Percentiles rank a stretch among this genome's conserved stretches.
phyloP scores from a whole-genome alignment of 192 early-diverging fungal genomes.

The Gigaspora rosea region DNA sequence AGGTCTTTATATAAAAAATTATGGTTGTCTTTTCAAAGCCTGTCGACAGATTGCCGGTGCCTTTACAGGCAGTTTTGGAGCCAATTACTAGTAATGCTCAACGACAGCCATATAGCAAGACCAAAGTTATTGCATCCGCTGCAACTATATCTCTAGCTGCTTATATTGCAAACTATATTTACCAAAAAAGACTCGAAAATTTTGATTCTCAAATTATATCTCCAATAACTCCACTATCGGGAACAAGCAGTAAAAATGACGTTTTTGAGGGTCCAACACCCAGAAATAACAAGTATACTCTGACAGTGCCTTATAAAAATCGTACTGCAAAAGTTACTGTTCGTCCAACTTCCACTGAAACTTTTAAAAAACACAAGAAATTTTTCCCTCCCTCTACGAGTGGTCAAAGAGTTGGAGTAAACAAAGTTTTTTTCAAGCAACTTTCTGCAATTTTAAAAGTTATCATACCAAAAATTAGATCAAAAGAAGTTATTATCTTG shows the following conservation, averaged over 20 bases:
- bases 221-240: neutral
- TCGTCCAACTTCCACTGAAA: slow-evolving; percentile 37
- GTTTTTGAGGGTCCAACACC: slow-evolving; percentile 14
- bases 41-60: slow-evolving; percentile 4
- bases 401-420: slow-evolving; percentile 60
- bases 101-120: neutral
- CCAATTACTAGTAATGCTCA: neutral
- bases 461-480: slow-evolving; percentile 75
- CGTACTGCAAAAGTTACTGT: slow-evolving; percentile 18
- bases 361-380: slow-evolving; percentile 47
- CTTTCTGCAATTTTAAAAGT: slow-evolving; percentile 75
- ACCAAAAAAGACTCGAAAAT: slow-evolving; percentile 12
- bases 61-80: slow-evolving; percentile 11
- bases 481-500: slow-evolving; percentile 81
- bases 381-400: slow-evolving; percentile 40
- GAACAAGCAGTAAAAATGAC: neutral
- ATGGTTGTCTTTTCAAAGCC: slow-evolving; percentile 40
- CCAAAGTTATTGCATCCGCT: slow-evolving; percentile 15
- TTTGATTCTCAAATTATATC: neutral
- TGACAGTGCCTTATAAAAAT: slow-evolving; percentile 30
- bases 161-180: slow-evolving; percentile 10
- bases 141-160: slow-evolving; percentile 29
- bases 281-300: slow-evolving; percentile 19
- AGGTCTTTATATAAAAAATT: neutral
- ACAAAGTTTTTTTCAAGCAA: slow-evolving; percentile 61